These are phyloP conservation scores for Musa itinerans DNA, from an alignment of 176 grass and related monocot species.

Conservation along the genomic window DNA sequence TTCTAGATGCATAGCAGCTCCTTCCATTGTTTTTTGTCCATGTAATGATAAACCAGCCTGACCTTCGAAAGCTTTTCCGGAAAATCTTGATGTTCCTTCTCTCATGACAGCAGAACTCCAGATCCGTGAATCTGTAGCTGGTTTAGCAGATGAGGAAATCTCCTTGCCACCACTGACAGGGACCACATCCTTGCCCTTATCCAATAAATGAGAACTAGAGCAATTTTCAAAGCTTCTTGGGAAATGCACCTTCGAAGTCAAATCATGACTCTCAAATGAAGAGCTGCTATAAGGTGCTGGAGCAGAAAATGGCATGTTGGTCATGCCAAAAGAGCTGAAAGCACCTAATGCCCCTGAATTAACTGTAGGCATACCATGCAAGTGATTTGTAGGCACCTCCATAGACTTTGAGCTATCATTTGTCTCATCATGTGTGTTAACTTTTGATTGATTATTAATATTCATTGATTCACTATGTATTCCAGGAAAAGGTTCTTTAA, in stretches of 20 bases:
- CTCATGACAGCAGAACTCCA: slow-evolving; percentile 7
- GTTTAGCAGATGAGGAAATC: slow-evolving; percentile 52
- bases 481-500: slow-evolving; percentile 43
- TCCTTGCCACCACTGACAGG: slow-evolving; percentile 38
- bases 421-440: slow-evolving; percentile 8
- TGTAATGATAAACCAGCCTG: slow-evolving; percentile 4
- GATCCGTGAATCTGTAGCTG: slow-evolving; percentile 14
- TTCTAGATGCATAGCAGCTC: neutral
- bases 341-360: slow-evolving; percentile 44
- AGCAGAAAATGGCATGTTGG: slow-evolving; percentile 41
- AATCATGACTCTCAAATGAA: slow-evolving; percentile 49
- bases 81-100: slow-evolving; percentile 9
- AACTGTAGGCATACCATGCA: slow-evolving; percentile 50
- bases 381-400: slow-evolving; percentile 15
- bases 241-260: slow-evolving; percentile 24
- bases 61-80: neutral
- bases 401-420: slow-evolving; percentile 19
- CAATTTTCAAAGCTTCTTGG: slow-evolving; percentile 30
- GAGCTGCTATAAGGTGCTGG: slow-evolving; percentile 40
- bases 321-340: slow-evolving; percentile 37
- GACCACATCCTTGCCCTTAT: slow-evolving; percentile 75
- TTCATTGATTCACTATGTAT: slow-evolving; percentile 48
- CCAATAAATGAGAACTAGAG: slow-evolving; percentile 52
- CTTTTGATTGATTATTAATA: slow-evolving; percentile 20
- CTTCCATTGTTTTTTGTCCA: neutral